A percentile compares a stretch with the other conserved stretches of the same genome.
Conservation (phyloP, 495 filamentous ascomycete genomes). For the Penicillium waksmanii region DNA sequence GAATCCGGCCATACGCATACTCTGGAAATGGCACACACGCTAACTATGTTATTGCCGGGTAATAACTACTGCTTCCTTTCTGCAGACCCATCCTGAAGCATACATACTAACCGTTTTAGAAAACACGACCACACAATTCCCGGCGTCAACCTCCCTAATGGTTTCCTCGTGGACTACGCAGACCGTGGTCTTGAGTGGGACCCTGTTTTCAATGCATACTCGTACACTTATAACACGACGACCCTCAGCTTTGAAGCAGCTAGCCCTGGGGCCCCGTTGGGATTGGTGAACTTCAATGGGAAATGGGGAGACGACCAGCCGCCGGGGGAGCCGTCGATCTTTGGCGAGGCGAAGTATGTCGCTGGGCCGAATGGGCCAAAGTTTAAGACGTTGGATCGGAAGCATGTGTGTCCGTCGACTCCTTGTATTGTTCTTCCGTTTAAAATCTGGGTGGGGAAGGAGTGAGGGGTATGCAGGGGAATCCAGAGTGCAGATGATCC, state of each 20-base stretch:
- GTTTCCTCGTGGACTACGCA: slow-evolving; percentile 65
- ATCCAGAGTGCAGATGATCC: neutral
- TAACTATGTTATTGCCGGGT: slow-evolving; percentile 59
- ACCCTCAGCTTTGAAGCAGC: slow-evolving; percentile 48
- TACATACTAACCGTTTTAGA: slow-evolving; percentile 21
- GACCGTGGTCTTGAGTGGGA: slow-evolving; percentile 60
- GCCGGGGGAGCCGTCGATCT: slow-evolving; percentile 52
- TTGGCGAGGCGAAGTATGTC: slow-evolving; percentile 52
- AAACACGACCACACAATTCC: slow-evolving; percentile 66
- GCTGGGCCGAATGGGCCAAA: slow-evolving; percentile 59
- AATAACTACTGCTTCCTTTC: neutral
- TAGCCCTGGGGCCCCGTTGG: slow-evolving; percentile 42
- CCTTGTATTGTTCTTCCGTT: slow-evolving; percentile 43
- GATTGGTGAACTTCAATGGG: slow-evolving; percentile 57
- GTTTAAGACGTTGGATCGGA: slow-evolving; percentile 54
- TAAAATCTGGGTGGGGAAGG: slow-evolving; percentile 25
- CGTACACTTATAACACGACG: slow-evolving; percentile 49
- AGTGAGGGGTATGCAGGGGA: neutral
- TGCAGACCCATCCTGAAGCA: neutral
- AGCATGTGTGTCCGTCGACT: slow-evolving; percentile 45
- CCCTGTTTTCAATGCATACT: slow-evolving; percentile 52
- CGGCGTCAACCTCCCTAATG: slow-evolving; percentile 61
- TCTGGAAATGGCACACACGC: slow-evolving; percentile 62
- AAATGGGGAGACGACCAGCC: slow-evolving; percentile 63
- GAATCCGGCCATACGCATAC: slow-evolving; percentile 56